phyloP scores from a whole-genome alignment of 495 filamentous ascomycete genomes.

The Penicillium ochrochloron region DNA sequence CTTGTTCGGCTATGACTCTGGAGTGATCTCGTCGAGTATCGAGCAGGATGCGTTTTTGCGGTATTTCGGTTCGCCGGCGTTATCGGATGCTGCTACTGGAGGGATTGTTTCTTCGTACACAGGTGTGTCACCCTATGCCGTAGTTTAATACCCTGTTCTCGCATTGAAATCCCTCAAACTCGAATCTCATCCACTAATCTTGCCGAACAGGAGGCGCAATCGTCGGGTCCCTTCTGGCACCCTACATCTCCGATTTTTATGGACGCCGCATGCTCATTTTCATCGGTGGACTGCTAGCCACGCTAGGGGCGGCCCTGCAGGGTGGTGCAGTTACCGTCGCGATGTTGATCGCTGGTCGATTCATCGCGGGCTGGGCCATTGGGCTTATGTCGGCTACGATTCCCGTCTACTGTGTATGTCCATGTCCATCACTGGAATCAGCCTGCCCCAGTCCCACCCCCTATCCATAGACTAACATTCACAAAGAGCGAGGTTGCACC shows the following conservation, averaged over 20 bases:
- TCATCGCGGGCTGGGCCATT: slow-evolving; percentile 54
- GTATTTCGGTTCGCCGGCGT: slow-evolving; percentile 40
- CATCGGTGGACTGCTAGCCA: slow-evolving; percentile 51
- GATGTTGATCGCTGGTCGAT: slow-evolving; percentile 59
- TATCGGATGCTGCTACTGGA: slow-evolving; percentile 48
- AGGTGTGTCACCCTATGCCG: slow-evolving; percentile 25
- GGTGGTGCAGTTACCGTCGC: slow-evolving; percentile 52
- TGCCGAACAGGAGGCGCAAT: slow-evolving; percentile 45
- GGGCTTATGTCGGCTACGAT: slow-evolving; percentile 56
- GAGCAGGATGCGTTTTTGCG: slow-evolving; percentile 46
- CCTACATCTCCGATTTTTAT: slow-evolving; percentile 49
- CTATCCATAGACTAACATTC: slow-evolving; percentile 23
- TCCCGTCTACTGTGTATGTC: slow-evolving; percentile 52
- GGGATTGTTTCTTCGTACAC: slow-evolving; percentile 59
- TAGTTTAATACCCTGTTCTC: too few species aligned
- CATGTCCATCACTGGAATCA: slow-evolving; percentile 8
- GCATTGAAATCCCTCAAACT: not conserved
- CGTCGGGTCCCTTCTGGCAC: slow-evolving; percentile 52
- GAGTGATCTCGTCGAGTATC: slow-evolving; percentile 59
- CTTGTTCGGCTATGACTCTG: slow-evolving; percentile 57
- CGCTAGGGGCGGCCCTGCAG: slow-evolving; percentile 54
- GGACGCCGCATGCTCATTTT: slow-evolving; percentile 54
- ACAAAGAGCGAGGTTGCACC: slow-evolving; percentile 43
- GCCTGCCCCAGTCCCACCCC: not conserved
- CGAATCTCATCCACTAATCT: slow-evolving; percentile 13